Evolutionary conservation across 495 filamentous ascomycete genomes (phyloP), one percentile per base, ranked within the genome.

Genomic region (Lepidopterella palustris): DNA sequence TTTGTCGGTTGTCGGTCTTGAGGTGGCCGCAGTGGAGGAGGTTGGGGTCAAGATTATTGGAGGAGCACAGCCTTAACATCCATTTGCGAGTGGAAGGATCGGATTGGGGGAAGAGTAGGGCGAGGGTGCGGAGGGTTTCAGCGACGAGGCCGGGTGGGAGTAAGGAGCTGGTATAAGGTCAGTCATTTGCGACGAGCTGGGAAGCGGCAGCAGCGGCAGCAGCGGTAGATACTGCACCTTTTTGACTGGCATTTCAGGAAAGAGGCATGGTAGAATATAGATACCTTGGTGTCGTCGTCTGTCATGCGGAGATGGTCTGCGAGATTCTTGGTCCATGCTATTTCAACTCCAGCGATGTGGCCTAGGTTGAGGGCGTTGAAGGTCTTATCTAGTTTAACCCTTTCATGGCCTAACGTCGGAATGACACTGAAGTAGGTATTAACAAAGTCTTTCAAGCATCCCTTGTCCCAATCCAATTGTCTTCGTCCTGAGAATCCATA

Each of bases 61-160:
- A 28, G 0, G 28, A 13, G 18, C 18, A 26, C 4, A 54, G 13
- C 29, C 29, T 35, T 21, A 21, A 2, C 4, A 64, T 20, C 57
- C 60, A 66, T 18, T 42, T 48, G 39, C 52, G 55, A 24, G 57
- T 58, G 9, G 45, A 47, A 4, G 10, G 11, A 60, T 60, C 64
- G 45, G 64, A 56, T 39, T 70, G 66, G 2, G 79, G 79, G 20
- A 81, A 63, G 11, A 81, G 71, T 5, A 82, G 73, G 0, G 77
- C 57, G 5, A 81, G 58, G 0, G 79, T 79, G 26, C 55, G 59
- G 0, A 82, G 60, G 1, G 78, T 81, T 61, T 81, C 79, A 11
- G 75, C 64, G 5, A 74, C 28, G 2, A 81, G 67, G 11, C 53
- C 66, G 0, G 60, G 24, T 0, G 74, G 74, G 11, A 77, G 67